Conservation (phyloP, 1,139 yeast genomes). For the Hemisphaericaspora subhashii region DNA sequence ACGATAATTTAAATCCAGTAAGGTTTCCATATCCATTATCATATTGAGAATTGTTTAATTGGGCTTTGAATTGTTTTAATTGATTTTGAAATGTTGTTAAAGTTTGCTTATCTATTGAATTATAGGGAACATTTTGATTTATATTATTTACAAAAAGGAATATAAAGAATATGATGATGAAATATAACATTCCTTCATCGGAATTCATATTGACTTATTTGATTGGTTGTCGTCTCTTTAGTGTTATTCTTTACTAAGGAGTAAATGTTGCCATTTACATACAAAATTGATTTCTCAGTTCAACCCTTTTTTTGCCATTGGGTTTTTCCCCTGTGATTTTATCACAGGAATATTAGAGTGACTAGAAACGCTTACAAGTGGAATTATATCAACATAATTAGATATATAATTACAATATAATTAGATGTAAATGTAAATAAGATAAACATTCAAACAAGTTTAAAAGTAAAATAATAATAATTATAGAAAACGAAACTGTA, state of each 20-base stretch:
- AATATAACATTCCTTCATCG: constrained; percentile 35
- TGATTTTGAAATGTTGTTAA: constrained; percentile 31
- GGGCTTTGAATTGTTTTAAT: constrained; percentile 28
- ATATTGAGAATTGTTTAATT: constrained; percentile 45
- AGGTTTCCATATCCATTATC: constrained; percentile 64
- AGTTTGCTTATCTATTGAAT: constrained; percentile 21
- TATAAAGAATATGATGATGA: constrained; percentile 34
- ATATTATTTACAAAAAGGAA: constrained; percentile 31
- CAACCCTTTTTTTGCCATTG: too few species aligned
- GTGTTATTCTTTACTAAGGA: not conserved
- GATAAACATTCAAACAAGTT: too few species aligned
- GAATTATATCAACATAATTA: too few species aligned
- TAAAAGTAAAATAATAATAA: too few species aligned
- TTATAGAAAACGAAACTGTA: not conserved
- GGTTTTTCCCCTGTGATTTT: too few species aligned
- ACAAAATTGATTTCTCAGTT: too few species aligned
- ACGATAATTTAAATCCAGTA: constrained; percentile 69
- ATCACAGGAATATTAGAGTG: too few species aligned
- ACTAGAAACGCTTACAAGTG: too few species aligned
- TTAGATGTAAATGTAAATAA: too few species aligned
- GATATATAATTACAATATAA: too few species aligned
- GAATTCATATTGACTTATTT: not conserved
- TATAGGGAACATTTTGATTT: constrained; percentile 25
- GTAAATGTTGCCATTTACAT: too few species aligned
- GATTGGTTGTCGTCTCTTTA: not conserved